Base-by-base conservation (phyloP, 108 stramenopile genomes). In the Fistulifera solaris region DNA sequence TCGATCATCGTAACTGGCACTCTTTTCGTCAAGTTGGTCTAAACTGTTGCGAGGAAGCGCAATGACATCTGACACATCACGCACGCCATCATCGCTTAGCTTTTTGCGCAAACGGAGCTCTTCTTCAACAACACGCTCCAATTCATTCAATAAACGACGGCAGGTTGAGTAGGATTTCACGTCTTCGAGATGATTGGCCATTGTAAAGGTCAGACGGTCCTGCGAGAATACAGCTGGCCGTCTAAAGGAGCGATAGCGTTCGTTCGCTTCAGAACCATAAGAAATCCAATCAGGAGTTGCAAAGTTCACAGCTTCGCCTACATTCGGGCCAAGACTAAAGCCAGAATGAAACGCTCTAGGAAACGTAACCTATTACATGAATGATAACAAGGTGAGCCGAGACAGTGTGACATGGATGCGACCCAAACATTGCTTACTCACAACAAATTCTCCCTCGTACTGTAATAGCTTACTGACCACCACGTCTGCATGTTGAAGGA, bases 301-400 rank as follows among this genome's bases (percentile, higher is more conserved):
- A 76, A 94, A 94, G 51, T 89, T 89, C 7, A 91, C 87, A 16
- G 96, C 98, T 67, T 99, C 98, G 4, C 94, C 98, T 48, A 77
- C 63, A 71, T 99, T 99, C 14, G 96, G 95, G 7, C 98, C 98
- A 43, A 85, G 62, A 55, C 83, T 88, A 55, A 97, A 99, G 0
- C 98, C 98, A 25, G 92, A 85, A 63, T 99, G 98, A 60, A 93
- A 99, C 0, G 96, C 80, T 49, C 88, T 76, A 40, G 98, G 98
- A 60, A 99, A 98, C 2, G 98, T 99, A 35, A 99, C 83, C n/a
- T n/a, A n/a, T n/a, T n/a, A n/a, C n/a, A n/a, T n/a, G n/a, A n/a
- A n/a, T n/a, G n/a, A n/a, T n/a, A n/a, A n/a, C n/a, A n/a, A n/a
- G n/a, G n/a, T n/a, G n/a, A n/a, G n/a, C n/a, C n/a, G n/a, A n/a